Conservation (phyloP, 345 rosid species). For the Arabidopsis arenosa region DNA sequence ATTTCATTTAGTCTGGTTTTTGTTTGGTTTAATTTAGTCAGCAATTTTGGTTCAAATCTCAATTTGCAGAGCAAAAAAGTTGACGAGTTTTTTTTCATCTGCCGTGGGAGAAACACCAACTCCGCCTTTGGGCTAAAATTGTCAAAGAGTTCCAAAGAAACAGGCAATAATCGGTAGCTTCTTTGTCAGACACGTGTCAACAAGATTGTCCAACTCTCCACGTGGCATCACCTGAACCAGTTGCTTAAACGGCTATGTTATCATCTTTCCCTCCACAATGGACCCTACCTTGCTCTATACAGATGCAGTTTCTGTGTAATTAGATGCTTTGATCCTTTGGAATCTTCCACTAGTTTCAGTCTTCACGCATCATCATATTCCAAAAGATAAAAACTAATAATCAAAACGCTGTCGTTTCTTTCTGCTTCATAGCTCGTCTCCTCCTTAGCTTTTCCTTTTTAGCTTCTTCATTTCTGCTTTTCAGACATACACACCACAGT, state of each 20-base stretch:
- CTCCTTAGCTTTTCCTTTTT: constrained; percentile 21
- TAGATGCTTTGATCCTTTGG: constrained; percentile 66
- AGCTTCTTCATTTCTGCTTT: constrained; percentile 21
- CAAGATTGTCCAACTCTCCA: constrained; percentile 24
- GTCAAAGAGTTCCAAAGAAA: constrained; percentile 15
- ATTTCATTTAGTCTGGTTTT: background rate
- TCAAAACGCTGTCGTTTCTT: constrained; percentile 34
- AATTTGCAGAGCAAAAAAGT: constrained; percentile 21
- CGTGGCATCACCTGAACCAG: constrained; percentile 40
- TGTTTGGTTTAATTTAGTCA: constrained; percentile 1
- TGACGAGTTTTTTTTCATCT: constrained; percentile 33
- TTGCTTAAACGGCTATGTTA: constrained; percentile 33
- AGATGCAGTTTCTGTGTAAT: constrained; percentile 46
- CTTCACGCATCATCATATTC: constrained; percentile 40
- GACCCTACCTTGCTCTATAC: constrained; percentile 52
- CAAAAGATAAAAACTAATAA: background rate
- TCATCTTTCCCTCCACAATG: constrained; percentile 44
- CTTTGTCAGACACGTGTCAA: constrained; percentile 36
- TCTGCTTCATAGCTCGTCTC: constrained; percentile 31
- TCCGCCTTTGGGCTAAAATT: constrained; percentile 12
- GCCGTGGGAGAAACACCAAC: constrained; percentile 39
- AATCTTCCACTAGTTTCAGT: constrained; percentile 64
- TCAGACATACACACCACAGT: background rate
- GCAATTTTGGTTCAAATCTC: constrained; percentile 3
- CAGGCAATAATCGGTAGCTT: constrained; percentile 27